A percentile compares a stretch with the other conserved stretches of the same genome.
phyloP scores from a whole-genome alignment of 306 rosid genomes.

The Biancaea sappan region DNA sequence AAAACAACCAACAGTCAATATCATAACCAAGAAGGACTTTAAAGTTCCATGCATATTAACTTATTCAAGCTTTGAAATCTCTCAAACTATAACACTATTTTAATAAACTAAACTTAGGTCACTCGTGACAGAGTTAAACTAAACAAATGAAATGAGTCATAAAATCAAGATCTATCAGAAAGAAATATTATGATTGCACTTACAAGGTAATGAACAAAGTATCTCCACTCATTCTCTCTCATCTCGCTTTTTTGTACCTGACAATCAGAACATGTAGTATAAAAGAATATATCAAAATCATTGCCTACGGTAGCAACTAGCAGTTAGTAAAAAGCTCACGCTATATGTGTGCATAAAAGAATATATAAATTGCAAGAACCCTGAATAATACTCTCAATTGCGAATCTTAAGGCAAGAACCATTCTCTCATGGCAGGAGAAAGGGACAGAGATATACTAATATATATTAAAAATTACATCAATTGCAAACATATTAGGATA shows the following conservation, averaged over 20 bases:
- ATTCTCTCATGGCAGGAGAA: neutral
- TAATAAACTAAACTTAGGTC: neutral
- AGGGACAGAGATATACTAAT: neutral
- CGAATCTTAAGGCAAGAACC: neutral
- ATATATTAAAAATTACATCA: conserved; percentile 25
- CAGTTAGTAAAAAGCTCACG: conserved; percentile 13
- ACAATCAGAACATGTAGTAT: conserved; percentile 26
- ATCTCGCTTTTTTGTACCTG: conserved; percentile 86
- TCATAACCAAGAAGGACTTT: conserved; percentile 21
- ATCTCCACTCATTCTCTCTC: conserved; percentile 81
- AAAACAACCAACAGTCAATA: conserved; percentile 29
- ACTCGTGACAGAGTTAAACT: neutral
- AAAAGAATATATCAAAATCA: neutral
- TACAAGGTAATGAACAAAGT: conserved; percentile 92
- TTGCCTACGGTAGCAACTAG: neutral
- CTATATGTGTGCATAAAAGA: conserved; percentile 3
- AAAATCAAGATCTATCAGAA: neutral
- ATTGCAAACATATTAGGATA: neutral
- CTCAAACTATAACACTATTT: neutral
- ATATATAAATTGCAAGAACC: conserved; percentile 11
- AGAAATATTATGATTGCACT: conserved; percentile 43
- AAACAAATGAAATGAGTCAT: neutral
- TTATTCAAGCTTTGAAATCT: conserved; percentile 16
- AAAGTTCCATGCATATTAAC: conserved; percentile 23
- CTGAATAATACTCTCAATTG: conserved; percentile 20